Evolutionary conservation across 1,284 basidiomycete genomes (phyloP), one percentile per base, ranked within the genome.

Genomic region (Volvariella surrecta): DNA sequence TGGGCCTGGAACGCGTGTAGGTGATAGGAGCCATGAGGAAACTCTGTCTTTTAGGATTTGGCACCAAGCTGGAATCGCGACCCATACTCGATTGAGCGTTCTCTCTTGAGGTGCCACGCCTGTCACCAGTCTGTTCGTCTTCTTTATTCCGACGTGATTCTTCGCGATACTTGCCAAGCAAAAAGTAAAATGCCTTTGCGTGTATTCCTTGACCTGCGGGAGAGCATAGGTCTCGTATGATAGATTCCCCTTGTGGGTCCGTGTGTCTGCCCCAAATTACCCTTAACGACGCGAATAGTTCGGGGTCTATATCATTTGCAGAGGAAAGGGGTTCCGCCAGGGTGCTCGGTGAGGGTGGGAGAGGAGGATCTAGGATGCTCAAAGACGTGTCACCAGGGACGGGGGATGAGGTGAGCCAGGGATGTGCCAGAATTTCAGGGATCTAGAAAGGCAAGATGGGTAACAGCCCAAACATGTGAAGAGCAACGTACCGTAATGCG

Each of bases 111-210:
- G 13, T 35, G 6, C 34, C 34, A 19, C 15, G 34, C 15, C 15
- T 39, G 16, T 46, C 42, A 10, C 45, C 42, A 11, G 31, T 13
- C 10, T 50, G 40, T 38, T 48, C 37, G 35, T 43, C 35, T 49
- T 48, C 21, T 37, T 62, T 70, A 58, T 77, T 46, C 18, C 62
- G 82, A 71, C 57, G 82, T 60, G 80, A 76, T 48, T 79, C 77
- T 54, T 87, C 85, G 43, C 88, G 77, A 62, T 94, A 91, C 58
- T 79, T 79, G 44, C 78, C 71, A 17, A 96, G 72, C 37, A 96
- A 71, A 60, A 89, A 92, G 58, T 95, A 96, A 62, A 96, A 93
- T 0, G 90, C 90, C 62, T 97, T 97, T 20, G 91, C 89, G 58
- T 91, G 82, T 3, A 81, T 82, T 47, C 77, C 88, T 58, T 75